Percentiles rank a stretch among this genome's conserved stretches.
These are phyloP conservation scores for Fonsecaea erecta DNA, from an alignment of 2,329 filamentous ascomycete genomes.

Conservation along the genomic window DNA sequence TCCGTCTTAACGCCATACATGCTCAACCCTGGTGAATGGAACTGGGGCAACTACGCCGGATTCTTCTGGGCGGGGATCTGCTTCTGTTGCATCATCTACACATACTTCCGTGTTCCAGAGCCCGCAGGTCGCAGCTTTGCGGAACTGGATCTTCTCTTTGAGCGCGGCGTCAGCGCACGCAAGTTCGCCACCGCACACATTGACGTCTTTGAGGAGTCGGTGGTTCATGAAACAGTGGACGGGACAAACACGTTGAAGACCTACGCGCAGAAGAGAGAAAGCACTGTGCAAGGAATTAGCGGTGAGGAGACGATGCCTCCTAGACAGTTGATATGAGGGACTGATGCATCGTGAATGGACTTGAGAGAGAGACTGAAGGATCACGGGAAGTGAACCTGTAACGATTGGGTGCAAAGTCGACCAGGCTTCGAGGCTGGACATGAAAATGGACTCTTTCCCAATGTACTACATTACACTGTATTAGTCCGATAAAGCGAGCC, in stretches of 20 bases:
- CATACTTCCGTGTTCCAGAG: conserved; percentile 80
- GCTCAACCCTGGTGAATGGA: conserved; percentile 80
- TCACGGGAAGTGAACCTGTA: too few relatives aligned
- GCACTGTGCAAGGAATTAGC: background rate
- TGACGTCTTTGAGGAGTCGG: conserved; percentile 56
- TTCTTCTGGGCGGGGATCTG: conserved; percentile 88
- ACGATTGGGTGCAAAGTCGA: too few relatives aligned
- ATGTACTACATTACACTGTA: too few relatives aligned
- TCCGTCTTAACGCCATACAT: conserved; percentile 87
- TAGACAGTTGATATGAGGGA: conserved; percentile 4
- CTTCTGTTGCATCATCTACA: conserved; percentile 79
- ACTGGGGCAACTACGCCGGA: conserved; percentile 85
- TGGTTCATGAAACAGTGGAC: conserved; percentile 27
- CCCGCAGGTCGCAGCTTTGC: conserved; percentile 80
- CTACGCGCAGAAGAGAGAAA: conserved; percentile 20
- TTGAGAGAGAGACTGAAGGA: background rate
- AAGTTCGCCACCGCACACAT: conserved; percentile 68
- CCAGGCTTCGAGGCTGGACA: background rate
- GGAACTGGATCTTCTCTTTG: conserved; percentile 83
- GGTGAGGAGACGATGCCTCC: conserved; percentile 12
- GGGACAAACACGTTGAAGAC: conserved; percentile 20
- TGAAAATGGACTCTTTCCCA: background rate
- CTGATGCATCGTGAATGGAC: background rate
- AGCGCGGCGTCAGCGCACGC: conserved; percentile 70
- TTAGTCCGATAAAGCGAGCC: too few relatives aligned